Conservation (phyloP, 2,329 filamentous ascomycete genomes). For the Aspergillus jensenii region DNA sequence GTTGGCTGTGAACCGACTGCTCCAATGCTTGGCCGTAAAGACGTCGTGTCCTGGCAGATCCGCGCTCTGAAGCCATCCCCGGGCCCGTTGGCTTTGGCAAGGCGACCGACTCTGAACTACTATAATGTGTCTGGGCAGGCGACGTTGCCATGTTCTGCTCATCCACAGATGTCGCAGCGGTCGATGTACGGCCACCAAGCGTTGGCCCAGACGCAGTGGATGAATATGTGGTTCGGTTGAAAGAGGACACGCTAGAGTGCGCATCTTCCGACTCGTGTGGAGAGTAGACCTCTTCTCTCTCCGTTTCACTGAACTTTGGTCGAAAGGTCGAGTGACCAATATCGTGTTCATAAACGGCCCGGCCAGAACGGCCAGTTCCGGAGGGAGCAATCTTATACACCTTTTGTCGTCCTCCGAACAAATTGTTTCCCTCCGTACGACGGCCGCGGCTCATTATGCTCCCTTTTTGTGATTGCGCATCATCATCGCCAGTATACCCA, state of each 20-base stretch:
- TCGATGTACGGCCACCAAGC: slow-evolving; percentile 71
- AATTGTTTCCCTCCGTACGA: slow-evolving; percentile 82
- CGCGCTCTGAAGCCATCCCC: slow-evolving; percentile 57
- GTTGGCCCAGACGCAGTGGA: slow-evolving; percentile 76
- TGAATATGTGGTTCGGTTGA: slow-evolving; percentile 77
- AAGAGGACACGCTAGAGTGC: slow-evolving; percentile 64
- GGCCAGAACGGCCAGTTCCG: slow-evolving; percentile 48
- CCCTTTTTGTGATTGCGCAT: slow-evolving; percentile 53
- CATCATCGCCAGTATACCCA: slow-evolving; percentile 63
- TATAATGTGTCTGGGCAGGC: slow-evolving; percentile 21
- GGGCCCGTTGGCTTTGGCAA: slow-evolving; percentile 27
- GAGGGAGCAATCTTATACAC: slow-evolving; percentile 76
- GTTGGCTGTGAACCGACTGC: slow-evolving; percentile 77
- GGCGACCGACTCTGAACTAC: slow-evolving; percentile 21
- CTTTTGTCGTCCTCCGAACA: slow-evolving; percentile 95
- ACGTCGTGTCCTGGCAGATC: slow-evolving; percentile 68
- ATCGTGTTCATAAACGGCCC: slow-evolving; percentile 82
- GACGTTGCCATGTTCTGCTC: slow-evolving; percentile 57
- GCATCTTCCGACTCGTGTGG: slow-evolving; percentile 45
- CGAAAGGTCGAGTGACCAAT: slow-evolving; percentile 78
- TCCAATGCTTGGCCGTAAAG: slow-evolving; percentile 82
- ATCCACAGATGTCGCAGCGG: slow-evolving; percentile 83
- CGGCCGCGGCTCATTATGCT: slow-evolving; percentile 84
- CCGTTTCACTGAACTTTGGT: slow-evolving; percentile 57
- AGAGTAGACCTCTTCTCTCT: slow-evolving; percentile 49